Evolutionary conservation across 495 filamentous ascomycete species (phyloP), one percentile per base, ranked within the genome.

Genomic region (Penicillium goetzii): DNA sequence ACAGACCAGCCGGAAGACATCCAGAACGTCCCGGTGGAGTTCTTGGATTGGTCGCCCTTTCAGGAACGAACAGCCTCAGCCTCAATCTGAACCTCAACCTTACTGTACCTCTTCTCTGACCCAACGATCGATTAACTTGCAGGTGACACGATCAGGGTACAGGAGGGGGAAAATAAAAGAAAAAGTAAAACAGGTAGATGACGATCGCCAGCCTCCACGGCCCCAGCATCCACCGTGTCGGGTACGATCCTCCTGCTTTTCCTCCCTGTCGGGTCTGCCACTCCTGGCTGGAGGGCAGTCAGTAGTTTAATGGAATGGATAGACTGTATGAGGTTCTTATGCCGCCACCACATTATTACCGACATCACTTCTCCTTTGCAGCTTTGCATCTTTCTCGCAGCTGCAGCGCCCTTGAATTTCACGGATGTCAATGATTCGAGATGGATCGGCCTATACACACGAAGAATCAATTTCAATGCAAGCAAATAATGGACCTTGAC

Each of bases 171-270:
- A 56, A 30, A 59, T 23, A 11, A 40, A 59, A 62, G 1, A 49
- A 32, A 38, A 51, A 54, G 25, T 40, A 55, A 36, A 28, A 17
- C 38, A 30, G 23, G 55, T 30, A 59, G 45, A 73, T 67, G 53
- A 67, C 47, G 70, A 71, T 73, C 70, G 63, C 52, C 60, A 25
- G 36, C 53, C 43, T 68, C 61, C 61, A 67, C 61, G 30, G 67
- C 67, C 62, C 69, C 64, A 66, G 56, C 58, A 58, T 50, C 67
- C 70, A 67, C 25, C 50, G 25, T 62, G 59, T 62, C 68, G 70
- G 70, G 68, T 60, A 58, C 65, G 63, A 71, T 71, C 65, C 43
- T 55, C 66, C 47, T 58, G 53, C 62, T 64, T 66, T 68, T 60
- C 66, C 61, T 61, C 58, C 58, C 58, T 69, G 55, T 56, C 52